Evolutionary conservation across 208 protist genomes (phyloP), one percentile per base, ranked within the genome.

Genomic region (Naegleria lovaniensis): DNA sequence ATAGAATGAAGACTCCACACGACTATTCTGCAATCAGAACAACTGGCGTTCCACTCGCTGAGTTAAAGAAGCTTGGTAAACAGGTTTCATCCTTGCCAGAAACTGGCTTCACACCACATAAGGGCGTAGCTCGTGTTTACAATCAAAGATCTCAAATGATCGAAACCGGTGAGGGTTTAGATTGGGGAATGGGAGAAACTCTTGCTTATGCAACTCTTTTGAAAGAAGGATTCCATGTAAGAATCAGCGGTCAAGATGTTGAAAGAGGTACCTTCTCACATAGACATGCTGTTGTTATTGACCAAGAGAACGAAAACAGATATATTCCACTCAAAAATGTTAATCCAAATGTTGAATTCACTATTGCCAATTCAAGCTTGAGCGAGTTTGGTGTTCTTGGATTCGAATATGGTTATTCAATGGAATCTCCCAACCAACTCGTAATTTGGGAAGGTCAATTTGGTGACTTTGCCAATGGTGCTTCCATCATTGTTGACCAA

Each of bases 401-500:
- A 89, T 99, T 98, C 91, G 98, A 99, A 90, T 94, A 97, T 29
- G 97, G 97, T 92, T 99, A 98, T 93, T 96, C 97, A 19, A 90
- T 99, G 25, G 95, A 97, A 91, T 96, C 97, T 91, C 98, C 98
- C 29, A 97, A 98, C 51, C 91, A 95, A 16, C 94, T 99, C 33
- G 96, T 99, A 39, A 92, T 99, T 36, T 99, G 99, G 99, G 98
- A 99, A 93, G 98, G 98, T 51, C 98, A 99, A 95, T 99, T 99
- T 93, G 98, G 98, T 91, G 99, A 99, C 94, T 99, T 99, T 92
- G 96, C 97, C 13, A 99, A 99, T 95, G 96, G 97, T 85, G 98
- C 97, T 16, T 96, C 99, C 91, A 98, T 99, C 89, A 97, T 99
- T 59, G 99, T 99, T 91, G 99, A 99, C 93, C 98, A 99, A 95